These are phyloP conservation scores for Reutealis trisperma DNA, from an alignment of 345 rosid genomes.

Conservation along the genomic window DNA sequence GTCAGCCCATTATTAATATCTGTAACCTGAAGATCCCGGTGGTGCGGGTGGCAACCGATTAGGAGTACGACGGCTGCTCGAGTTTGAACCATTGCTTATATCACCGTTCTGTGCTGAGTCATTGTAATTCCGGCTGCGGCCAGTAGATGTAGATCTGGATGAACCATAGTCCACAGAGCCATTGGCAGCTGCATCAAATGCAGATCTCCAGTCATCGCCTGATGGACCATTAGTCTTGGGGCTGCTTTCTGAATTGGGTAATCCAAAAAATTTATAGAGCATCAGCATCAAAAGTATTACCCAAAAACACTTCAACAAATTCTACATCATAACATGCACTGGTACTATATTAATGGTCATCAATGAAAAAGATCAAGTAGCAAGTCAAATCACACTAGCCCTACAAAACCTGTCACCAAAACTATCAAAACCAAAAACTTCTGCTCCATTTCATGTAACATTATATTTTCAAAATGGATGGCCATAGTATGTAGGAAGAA, in stretches of 20 bases:
- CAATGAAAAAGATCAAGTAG: neutral
- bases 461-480: neutral
- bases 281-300: neutral
- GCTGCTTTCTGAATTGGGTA: conserved; percentile 64
- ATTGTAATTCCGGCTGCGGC: conserved; percentile 56
- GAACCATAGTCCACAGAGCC: conserved; percentile 44
- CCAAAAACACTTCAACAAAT: neutral
- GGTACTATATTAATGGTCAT: no score
- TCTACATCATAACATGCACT: neutral
- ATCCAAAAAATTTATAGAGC: neutral
- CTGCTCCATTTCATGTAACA: neutral
- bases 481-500: neutral
- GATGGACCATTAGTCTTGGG: conserved; percentile 60
- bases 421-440: neutral
- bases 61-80: conserved; percentile 74
- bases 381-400: neutral
- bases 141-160: conserved; percentile 36
- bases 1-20: conserved; percentile 9
- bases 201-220: conserved; percentile 96
- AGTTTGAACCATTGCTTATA: conserved; percentile 44
- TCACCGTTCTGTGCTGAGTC: conserved; percentile 69
- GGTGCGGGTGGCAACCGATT: conserved; percentile 83
- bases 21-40: conserved; percentile 45
- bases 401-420: neutral
- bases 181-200: conserved; percentile 85